Evolutionary conservation across 164 flowering plant genomes (phyloP).

Genomic region (Aristolochia contorta): DNA sequence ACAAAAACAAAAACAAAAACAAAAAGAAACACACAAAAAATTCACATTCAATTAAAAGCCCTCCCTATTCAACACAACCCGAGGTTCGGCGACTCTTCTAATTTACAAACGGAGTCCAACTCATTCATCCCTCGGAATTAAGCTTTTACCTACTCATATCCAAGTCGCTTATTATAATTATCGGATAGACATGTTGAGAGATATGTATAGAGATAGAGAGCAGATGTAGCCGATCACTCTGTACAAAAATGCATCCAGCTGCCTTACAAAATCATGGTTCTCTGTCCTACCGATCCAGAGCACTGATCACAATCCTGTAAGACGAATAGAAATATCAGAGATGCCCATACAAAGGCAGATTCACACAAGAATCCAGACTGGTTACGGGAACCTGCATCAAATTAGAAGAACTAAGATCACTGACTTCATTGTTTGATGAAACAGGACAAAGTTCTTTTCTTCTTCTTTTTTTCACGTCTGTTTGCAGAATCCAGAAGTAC

Average conservation of each 20-base stretch:
- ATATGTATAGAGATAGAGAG: too few species aligned
- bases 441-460: too few species aligned
- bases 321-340: neutral
- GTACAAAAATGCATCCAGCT: neutral
- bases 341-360: neutral
- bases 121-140: neutral
- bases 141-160: neutral
- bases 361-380: neutral
- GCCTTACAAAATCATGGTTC: neutral
- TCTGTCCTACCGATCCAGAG: slow-evolving; percentile 55
- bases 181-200: too few species aligned
- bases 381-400: neutral
- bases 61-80: too few species aligned
- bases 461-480: too few species aligned
- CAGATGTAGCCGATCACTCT: neutral
- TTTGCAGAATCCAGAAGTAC: too few species aligned
- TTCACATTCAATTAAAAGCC: too few species aligned
- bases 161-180: neutral
- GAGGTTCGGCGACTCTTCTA: too few species aligned
- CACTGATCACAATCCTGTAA: slow-evolving; percentile 62
- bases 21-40: neutral
- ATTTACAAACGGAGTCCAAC: neutral
- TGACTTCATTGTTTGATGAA: neutral
- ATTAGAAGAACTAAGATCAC: neutral
- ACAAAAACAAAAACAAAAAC: neutral